Percentiles rank a stretch among this genome's conserved stretches.
Conservation (phyloP, 441 rosid species). For the Pelargonium citronellum region DNA sequence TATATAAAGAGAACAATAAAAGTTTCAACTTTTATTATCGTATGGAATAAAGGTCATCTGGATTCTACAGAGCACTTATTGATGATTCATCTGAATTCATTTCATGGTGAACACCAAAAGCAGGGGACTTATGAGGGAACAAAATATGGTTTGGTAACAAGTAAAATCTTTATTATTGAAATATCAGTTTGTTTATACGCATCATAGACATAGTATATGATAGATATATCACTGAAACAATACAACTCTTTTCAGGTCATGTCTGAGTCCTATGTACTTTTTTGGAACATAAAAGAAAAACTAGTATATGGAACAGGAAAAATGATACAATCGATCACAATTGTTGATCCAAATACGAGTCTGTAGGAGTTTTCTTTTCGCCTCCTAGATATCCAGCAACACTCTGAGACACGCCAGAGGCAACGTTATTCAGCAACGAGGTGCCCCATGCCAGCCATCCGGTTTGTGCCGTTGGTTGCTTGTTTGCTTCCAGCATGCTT, state of each 20-base stretch:
- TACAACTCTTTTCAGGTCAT: not conserved
- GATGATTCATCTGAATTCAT: not conserved
- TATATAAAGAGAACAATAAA: not conserved
- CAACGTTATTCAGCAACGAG: conserved; percentile 39
- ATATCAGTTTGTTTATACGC: not conserved
- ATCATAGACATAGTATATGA: not conserved
- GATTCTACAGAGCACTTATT: not conserved
- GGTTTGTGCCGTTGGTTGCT: conserved; percentile 31
- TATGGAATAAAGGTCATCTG: not conserved
- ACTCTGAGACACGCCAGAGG: conserved; percentile 35
- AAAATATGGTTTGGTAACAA: not conserved
- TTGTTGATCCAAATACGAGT: conserved; percentile 36
- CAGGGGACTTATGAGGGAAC: not conserved
- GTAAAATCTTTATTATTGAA: not conserved
- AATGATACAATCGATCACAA: conserved; percentile 28
- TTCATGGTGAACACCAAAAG: not conserved
- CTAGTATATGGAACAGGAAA: not conserved
- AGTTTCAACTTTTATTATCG: not conserved
- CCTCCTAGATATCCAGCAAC: conserved; percentile 31
- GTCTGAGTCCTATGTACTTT: not conserved
- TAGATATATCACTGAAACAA: not conserved
- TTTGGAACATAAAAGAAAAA: not conserved
- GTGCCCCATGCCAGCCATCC: conserved; percentile 57
- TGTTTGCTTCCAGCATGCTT: conserved; percentile 38
- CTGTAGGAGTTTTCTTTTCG: conserved; percentile 22